phyloP scores from a whole-genome alignment of 805 yeast genomes.

The Nakazawaea ernobii region DNA sequence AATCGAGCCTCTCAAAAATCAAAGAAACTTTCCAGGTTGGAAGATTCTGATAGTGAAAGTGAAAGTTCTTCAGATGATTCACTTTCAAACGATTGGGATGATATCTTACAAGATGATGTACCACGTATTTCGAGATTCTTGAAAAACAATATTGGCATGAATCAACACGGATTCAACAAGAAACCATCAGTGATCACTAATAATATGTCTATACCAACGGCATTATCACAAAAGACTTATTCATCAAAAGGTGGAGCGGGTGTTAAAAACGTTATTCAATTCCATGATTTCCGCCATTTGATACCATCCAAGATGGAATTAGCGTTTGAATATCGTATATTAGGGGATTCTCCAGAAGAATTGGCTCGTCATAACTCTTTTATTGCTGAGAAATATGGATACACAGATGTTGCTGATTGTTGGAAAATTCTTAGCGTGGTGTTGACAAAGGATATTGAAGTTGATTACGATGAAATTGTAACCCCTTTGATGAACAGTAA shows the following conservation, averaged over 20 bases:
- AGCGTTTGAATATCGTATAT: constrained; percentile 59
- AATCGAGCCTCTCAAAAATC: constrained; percentile 9
- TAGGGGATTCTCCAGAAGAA: constrained; percentile 58
- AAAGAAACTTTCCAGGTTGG: constrained; percentile 6
- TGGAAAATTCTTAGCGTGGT: constrained; percentile 62
- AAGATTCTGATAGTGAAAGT: constrained; percentile 2
- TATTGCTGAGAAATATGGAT: constrained; percentile 62
- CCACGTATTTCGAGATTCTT: constrained; percentile 47
- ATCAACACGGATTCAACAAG: constrained; percentile 11
- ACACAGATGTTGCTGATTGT: constrained; percentile 58
- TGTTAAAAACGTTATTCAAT: constrained; percentile 51
- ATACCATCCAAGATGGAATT: constrained; percentile 72
- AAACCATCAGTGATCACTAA: not conserved
- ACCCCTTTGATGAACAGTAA: not conserved
- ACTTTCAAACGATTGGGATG: constrained; percentile 65
- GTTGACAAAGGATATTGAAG: constrained; percentile 34
- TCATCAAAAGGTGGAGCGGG: constrained; percentile 18
- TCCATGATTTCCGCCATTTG: constrained; percentile 60
- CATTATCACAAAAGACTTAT: constrained; percentile 22
- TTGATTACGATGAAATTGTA: constrained; percentile 14
- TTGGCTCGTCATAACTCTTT: constrained; percentile 65
- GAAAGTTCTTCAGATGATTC: constrained; percentile 43
- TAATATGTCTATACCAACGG: constrained; percentile 33
- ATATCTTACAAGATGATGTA: constrained; percentile 52
- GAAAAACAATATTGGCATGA: constrained; percentile 28